A percentile compares a stretch with the other conserved stretches of the same genome.
These are phyloP conservation scores for Gliomastix tumulicola DNA, from an alignment of 2,329 filamentous ascomycete species.

Conservation along the genomic window DNA sequence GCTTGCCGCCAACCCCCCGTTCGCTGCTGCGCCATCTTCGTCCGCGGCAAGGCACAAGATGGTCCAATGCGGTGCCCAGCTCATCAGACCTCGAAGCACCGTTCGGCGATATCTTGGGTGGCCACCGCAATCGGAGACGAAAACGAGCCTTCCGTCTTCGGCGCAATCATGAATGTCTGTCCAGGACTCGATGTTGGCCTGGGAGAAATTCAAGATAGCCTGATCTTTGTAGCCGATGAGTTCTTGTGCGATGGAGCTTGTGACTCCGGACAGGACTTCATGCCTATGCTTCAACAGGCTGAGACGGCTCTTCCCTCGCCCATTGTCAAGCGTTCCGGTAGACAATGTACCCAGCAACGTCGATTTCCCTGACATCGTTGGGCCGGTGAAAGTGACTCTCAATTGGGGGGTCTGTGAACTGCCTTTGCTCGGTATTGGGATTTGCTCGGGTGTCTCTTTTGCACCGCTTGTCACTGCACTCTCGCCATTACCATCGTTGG, in stretches of 20 bases:
- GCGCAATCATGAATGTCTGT: conserved; percentile 83
- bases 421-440: conserved; percentile 24
- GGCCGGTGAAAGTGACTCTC: conserved; percentile 79
- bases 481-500: conserved; percentile 1
- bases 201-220: conserved; percentile 73
- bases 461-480: no score
- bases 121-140: conserved; percentile 87
- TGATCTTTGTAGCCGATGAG: conserved; percentile 71
- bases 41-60: conserved; percentile 82
- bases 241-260: conserved; percentile 91
- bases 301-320: conserved; percentile 80
- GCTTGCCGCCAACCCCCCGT: conserved; percentile 37
- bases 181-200: conserved; percentile 85
- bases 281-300: conserved; percentile 89
- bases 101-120: conserved; percentile 86
- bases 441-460: no score
- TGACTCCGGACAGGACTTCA: conserved; percentile 85
- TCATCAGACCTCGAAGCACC: conserved; percentile 81
- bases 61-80: conserved; percentile 94
- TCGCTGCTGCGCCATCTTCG: conserved; percentile 42
- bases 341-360: conserved; percentile 83
- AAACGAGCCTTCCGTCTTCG: conserved; percentile 68
- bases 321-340: conserved; percentile 84
- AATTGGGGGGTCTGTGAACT: conserved; percentile 64
- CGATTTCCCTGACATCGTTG: conserved; percentile 88